These are phyloP conservation scores for Cytospora mali DNA, from an alignment of 2,329 filamentous ascomycete species.

Conservation along the genomic window DNA sequence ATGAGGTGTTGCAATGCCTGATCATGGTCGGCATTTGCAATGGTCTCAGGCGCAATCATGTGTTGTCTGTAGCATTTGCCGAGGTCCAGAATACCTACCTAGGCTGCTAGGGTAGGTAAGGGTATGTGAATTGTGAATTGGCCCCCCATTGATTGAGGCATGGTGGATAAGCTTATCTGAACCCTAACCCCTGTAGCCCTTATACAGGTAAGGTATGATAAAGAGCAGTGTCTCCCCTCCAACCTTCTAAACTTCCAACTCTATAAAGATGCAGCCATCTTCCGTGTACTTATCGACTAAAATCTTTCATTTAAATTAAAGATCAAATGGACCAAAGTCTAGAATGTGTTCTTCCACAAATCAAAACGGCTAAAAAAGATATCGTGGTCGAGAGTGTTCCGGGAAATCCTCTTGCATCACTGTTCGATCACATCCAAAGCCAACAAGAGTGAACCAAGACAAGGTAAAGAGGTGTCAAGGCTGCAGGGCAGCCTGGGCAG, in stretches of 20 bases:
- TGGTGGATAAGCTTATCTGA: neutral
- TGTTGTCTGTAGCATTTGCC: constrained; percentile 12
- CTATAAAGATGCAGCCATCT: too few relatives aligned
- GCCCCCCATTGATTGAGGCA: too few relatives aligned
- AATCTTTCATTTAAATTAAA: too few relatives aligned
- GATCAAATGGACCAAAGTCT: neutral
- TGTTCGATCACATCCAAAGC: neutral
- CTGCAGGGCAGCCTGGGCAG: too few relatives aligned
- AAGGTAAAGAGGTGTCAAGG: too few relatives aligned
- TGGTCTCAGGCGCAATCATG: neutral
- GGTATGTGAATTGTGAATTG: neutral
- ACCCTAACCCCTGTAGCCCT: neutral
- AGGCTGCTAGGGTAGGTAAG: neutral
- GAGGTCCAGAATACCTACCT: constrained; percentile 14
- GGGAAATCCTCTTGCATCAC: constrained; percentile 22
- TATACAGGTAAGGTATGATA: too few relatives aligned
- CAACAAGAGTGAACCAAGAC: too few relatives aligned
- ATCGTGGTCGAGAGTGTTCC: constrained; percentile 12
- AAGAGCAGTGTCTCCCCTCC: too few relatives aligned
- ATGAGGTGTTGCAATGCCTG: neutral
- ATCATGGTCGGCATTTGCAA: constrained; percentile 7
- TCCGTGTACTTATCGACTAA: too few relatives aligned
- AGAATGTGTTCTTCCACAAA: neutral
- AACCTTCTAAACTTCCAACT: too few relatives aligned
- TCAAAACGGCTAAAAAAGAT: neutral